phyloP scores from a whole-genome alignment of 345 rosid species.

The Pugionium cornutum region DNA sequence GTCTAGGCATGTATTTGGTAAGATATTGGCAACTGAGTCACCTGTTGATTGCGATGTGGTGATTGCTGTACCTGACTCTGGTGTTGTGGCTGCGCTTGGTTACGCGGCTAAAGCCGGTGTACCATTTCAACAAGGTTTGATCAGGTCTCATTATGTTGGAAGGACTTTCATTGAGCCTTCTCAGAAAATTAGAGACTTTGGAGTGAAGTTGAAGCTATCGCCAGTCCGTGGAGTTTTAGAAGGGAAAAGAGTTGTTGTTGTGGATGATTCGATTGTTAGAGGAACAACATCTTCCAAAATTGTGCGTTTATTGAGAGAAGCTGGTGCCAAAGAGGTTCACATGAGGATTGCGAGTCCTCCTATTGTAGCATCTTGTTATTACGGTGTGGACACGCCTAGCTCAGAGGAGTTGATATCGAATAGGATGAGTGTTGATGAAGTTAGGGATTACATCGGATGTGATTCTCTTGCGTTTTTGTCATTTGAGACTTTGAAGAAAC shows the following conservation, averaged over 20 bases:
- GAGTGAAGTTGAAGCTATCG: conserved; percentile 90
- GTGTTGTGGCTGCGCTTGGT: conserved; percentile 94
- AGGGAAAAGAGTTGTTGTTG: conserved; percentile 91
- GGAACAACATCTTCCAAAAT: conserved; percentile 93
- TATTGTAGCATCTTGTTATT: conserved; percentile 75
- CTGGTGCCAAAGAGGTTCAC: conserved; percentile 94
- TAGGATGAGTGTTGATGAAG: conserved; percentile 79
- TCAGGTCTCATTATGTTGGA: conserved; percentile 93
- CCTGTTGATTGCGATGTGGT: conserved; percentile 93
- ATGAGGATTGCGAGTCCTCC: conserved; percentile 99
- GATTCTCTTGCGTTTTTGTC: conserved; percentile 87
- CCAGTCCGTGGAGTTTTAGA: conserved; percentile 82
- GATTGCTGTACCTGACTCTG: conserved; percentile 96
- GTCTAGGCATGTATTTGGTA: conserved; percentile 69
- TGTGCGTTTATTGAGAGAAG: conserved; percentile 77
- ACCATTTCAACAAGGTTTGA: conserved; percentile 80
- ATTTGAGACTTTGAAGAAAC: conserved; percentile 59
- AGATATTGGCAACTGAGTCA: conserved; percentile 74
- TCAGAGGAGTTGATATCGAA: conserved; percentile 86
- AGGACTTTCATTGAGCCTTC: conserved; percentile 94
- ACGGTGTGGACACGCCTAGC: conserved; percentile 97
- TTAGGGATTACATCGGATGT: conserved; percentile 69
- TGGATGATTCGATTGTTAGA: conserved; percentile 92
- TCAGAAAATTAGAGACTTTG: conserved; percentile 93
- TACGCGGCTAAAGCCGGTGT: conserved; percentile 86